Evolutionary conservation across 2,329 filamentous ascomycete genomes (phyloP), one percentile per base, ranked within the genome.

Genomic region (Aspergillus fijiensis): DNA sequence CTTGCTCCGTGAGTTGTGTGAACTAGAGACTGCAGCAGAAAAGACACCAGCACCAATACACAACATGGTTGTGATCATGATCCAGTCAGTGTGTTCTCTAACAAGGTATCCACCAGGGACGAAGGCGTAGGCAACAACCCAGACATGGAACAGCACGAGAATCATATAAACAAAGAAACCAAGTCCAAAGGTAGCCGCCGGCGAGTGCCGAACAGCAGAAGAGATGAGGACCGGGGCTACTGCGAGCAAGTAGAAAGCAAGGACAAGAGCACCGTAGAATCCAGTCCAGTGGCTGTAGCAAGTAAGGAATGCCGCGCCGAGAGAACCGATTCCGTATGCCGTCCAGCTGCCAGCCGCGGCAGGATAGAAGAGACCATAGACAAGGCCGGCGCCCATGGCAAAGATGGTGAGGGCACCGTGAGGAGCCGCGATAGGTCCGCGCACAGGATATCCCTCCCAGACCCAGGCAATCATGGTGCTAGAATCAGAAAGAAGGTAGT

Each of bases 381-480:
- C 74, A 21, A 96, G 81, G 57, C 95, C 95, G 47, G 82, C 79
- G 29, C 90, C 91, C 95, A 99, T 99, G 60, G 89, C 89, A 57
- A 90, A 84, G 55, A 97, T 85, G 1, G 92, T 97, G 73, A 89
- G 86, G 69, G 91, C 92, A 57, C 93, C 95, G 70, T 98, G 92
- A n/a, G 92, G 92, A 51, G 89, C 92, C 62, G 92, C 87, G 53
- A 95, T 86, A 2, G 95, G 95, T 6, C 95, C 95, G 53, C 90
- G 87, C 47, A 98, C 86, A 14, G 95, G 95, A 70, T 90, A 99
- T 6, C 95, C 95, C 68, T 97, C 92, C 95, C 95, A 99, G 2
- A 92, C 92, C 95, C 95, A 99, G 16, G 93, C 84, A 60, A 98
- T 97, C 92, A 99, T 98, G 57, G 95, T 99, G 80, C 95, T 98